Percentiles rank a stretch among this genome's conserved stretches.
Conservation (phyloP, 2,329 filamentous ascomycete species). For the Iodosphaeria phyllophila region DNA sequence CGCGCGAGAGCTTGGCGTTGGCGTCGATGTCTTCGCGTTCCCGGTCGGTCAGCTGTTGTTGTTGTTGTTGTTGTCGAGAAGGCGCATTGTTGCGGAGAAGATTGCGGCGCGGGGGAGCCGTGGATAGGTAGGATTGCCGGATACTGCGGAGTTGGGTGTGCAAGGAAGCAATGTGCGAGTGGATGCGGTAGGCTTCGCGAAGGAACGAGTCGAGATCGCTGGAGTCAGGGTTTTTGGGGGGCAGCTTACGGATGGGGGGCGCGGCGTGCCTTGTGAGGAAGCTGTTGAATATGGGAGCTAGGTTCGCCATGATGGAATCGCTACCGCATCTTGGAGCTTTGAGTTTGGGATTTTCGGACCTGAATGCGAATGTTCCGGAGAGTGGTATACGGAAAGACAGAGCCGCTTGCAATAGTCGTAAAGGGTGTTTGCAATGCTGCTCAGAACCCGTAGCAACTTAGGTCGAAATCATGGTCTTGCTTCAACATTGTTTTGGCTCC, state of each 20-base stretch:
- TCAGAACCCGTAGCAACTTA: too few species aligned
- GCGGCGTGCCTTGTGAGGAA: constrained; percentile 42
- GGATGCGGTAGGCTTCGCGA: constrained; percentile 91
- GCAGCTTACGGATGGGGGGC: constrained; percentile 24
- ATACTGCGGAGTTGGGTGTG: constrained; percentile 65
- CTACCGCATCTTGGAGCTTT: constrained; percentile 1
- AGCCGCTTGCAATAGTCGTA: too few species aligned
- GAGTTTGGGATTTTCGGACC: too few species aligned
- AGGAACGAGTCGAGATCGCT: constrained; percentile 83
- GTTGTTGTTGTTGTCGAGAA: constrained; percentile 23
- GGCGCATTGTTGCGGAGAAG: constrained; percentile 25
- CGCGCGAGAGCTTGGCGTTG: constrained; percentile 68
- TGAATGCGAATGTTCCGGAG: too few species aligned
- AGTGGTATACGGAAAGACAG: too few species aligned
- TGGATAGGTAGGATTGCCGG: constrained; percentile 81
- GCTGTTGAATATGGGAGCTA: constrained; percentile 51
- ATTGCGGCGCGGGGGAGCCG: constrained; percentile 42
- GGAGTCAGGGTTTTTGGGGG: constrained; percentile 26
- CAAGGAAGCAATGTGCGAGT: constrained; percentile 67
- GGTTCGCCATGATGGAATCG: constrained; percentile 29
- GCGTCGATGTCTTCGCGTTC: constrained; percentile 78
- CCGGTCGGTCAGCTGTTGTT: constrained; percentile 50
- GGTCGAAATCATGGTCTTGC: too few species aligned
- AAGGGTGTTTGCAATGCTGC: too few species aligned
- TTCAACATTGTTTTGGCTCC: too few species aligned